Conservation (phyloP, 2,329 filamentous ascomycete species). For the Leptodontidium sp. region DNA sequence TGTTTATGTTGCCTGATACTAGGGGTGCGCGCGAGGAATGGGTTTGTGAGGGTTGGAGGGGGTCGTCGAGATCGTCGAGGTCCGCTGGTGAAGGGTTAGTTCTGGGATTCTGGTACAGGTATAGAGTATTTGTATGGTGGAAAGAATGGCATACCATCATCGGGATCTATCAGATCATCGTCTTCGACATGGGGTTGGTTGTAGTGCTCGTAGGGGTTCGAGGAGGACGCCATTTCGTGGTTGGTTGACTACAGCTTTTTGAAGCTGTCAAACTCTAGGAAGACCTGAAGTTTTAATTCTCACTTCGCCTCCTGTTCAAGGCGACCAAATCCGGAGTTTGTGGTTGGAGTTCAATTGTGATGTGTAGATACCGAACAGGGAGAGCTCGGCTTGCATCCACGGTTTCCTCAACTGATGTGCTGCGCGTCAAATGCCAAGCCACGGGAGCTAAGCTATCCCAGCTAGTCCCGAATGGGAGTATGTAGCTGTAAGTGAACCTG, state of each 20-base stretch:
- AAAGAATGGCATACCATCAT: slow-evolving; percentile 67
- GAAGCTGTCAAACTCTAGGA: background rate
- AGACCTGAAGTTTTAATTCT: background rate
- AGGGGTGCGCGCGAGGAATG: slow-evolving; percentile 80
- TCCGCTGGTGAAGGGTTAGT: slow-evolving; percentile 38
- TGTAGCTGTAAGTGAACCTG: no score
- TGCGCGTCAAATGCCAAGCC: slow-evolving; percentile 21
- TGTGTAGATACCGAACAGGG: background rate
- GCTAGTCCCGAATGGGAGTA: background rate
- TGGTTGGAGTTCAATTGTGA: background rate
- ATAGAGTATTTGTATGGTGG: slow-evolving; percentile 12
- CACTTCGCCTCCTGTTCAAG: background rate
- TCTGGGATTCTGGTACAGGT: slow-evolving; percentile 5
- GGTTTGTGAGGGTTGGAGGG: slow-evolving; percentile 78
- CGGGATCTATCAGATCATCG: slow-evolving; percentile 79
- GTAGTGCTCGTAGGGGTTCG: slow-evolving; percentile 64
- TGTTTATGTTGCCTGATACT: slow-evolving; percentile 77
- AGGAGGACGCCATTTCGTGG: slow-evolving; percentile 47
- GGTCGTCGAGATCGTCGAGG: slow-evolving; percentile 85
- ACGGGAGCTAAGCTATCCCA: background rate
- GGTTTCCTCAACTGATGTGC: slow-evolving; percentile 24
- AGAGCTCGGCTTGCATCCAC: slow-evolving; percentile 7
- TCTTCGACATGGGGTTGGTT: slow-evolving; percentile 67
- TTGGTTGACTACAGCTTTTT: background rate
- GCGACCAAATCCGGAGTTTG: background rate